Conservation (phyloP, 768 basidiomycete genomes). For the Boletus fagicola region DNA sequence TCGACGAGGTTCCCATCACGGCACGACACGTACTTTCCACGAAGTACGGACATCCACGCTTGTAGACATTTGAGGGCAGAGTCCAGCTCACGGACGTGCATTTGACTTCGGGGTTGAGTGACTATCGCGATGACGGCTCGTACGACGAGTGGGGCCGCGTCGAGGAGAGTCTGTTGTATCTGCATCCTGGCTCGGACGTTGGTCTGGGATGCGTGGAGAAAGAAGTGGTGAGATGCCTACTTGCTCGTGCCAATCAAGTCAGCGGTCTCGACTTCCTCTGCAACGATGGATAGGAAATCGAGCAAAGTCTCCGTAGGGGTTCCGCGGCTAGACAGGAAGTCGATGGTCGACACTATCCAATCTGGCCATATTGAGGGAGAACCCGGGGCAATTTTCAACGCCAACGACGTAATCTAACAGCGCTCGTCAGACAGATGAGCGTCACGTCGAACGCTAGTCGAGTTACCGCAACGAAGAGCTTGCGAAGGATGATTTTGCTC, state of each 20-base stretch:
- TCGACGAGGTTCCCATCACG: neutral
- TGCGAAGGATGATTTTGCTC: conserved; percentile 74
- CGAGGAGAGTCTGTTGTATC: conserved; percentile 62
- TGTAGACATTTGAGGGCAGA: conserved; percentile 79
- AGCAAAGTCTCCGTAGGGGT: conserved; percentile 59
- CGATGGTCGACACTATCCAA: conserved; percentile 69
- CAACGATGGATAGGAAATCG: conserved; percentile 79
- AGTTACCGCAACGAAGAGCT: conserved; percentile 80
- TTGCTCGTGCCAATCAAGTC: conserved; percentile 72
- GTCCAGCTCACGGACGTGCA: conserved; percentile 45
- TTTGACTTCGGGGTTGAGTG: conserved; percentile 35
- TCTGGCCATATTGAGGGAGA: conserved; percentile 65
- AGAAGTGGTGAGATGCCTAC: conserved; percentile 42
- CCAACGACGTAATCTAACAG: conserved; percentile 61
- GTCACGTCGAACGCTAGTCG: neutral
- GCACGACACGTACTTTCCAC: conserved; percentile 52
- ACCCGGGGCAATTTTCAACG: conserved; percentile 64
- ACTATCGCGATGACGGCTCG: conserved; percentile 65
- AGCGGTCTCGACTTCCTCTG: conserved; percentile 76
- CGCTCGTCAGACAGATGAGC: conserved; percentile 6
- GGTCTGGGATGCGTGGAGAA: conserved; percentile 2
- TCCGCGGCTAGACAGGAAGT: conserved; percentile 58
- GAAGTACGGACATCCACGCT: conserved; percentile 76
- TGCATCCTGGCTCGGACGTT: conserved; percentile 44
- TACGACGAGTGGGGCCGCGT: conserved; percentile 69